These are phyloP conservation scores for Cyclanthera cordifolia DNA, from an alignment of 306 rosid genomes.

Conservation along the genomic window DNA sequence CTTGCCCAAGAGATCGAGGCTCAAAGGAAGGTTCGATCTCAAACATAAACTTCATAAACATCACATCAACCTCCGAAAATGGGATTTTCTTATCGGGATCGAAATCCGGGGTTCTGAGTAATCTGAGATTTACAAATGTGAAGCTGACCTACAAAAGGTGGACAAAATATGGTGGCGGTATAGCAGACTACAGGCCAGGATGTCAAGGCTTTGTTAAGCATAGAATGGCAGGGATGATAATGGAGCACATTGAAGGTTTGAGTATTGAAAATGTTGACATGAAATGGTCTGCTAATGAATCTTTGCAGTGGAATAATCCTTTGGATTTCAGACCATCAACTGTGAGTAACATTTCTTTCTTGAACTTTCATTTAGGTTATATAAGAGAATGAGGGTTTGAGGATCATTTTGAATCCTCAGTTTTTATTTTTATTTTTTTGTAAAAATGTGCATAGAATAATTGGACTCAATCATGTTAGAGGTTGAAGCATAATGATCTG, in stretches of 20 bases:
- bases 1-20: constrained; percentile 49
- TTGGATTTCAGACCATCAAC: constrained; percentile 65
- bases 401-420: background rate
- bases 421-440: background rate
- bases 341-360: constrained; percentile 50
- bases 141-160: constrained; percentile 49
- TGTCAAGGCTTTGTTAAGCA: constrained; percentile 73
- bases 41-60: constrained; percentile 54
- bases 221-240: constrained; percentile 51
- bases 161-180: constrained; percentile 51
- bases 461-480: background rate
- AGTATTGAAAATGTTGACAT: constrained; percentile 60
- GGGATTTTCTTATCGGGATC: constrained; percentile 86
- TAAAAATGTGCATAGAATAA: background rate
- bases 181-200: constrained; percentile 79
- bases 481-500: background rate
- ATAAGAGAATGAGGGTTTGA: constrained; percentile 15
- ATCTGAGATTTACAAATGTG: constrained; percentile 68
- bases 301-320: constrained; percentile 56
- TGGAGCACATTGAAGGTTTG: constrained; percentile 73
- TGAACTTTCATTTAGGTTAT: constrained; percentile 48
- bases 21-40: constrained; percentile 84
- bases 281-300: constrained; percentile 48
- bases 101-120: constrained; percentile 48
- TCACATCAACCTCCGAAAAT: constrained; percentile 65